Evolutionary conservation across 31 red algal genomes (phyloP).

Genomic region (Pterothamnion heteromorphum): DNA sequence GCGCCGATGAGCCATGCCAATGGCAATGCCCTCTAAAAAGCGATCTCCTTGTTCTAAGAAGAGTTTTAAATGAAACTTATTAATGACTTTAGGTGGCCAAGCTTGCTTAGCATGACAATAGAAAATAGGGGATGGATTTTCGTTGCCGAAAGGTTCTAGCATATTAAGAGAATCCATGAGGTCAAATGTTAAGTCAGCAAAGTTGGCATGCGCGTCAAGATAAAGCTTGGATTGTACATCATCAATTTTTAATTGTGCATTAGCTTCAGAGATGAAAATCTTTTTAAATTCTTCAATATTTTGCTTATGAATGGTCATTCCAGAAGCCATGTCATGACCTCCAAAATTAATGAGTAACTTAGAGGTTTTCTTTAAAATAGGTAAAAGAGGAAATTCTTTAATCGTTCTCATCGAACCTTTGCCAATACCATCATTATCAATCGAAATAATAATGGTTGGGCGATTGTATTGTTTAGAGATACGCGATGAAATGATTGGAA

Average conservation of each 20-base stretch:
- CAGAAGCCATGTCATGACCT: constrained; percentile 21
- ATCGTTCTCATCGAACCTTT: background rate
- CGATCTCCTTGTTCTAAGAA: background rate
- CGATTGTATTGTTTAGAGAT: background rate
- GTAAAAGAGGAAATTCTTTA: background rate
- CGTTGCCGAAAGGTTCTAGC: background rate
- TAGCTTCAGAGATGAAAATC: background rate
- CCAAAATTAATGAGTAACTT: background rate
- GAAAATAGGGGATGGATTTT: background rate
- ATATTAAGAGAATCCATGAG: background rate
- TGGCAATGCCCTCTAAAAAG: no score
- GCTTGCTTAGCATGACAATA: background rate
- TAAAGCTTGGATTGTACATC: background rate
- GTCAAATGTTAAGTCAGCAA: background rate
- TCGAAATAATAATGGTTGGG: background rate
- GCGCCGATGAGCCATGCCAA: no score
- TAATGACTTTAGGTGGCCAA: background rate
- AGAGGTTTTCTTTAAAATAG: background rate
- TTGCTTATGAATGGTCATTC: background rate
- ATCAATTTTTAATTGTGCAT: background rate
- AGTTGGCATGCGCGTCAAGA: background rate
- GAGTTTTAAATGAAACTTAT: background rate
- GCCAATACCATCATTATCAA: background rate
- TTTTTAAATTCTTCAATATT: background rate
- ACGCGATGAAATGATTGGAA: constrained; percentile 1